Evolutionary conservation across 2,329 filamentous ascomycete species (phyloP), one percentile per base, ranked within the genome.

Genomic region (Pleoardoris graminearum): DNA sequence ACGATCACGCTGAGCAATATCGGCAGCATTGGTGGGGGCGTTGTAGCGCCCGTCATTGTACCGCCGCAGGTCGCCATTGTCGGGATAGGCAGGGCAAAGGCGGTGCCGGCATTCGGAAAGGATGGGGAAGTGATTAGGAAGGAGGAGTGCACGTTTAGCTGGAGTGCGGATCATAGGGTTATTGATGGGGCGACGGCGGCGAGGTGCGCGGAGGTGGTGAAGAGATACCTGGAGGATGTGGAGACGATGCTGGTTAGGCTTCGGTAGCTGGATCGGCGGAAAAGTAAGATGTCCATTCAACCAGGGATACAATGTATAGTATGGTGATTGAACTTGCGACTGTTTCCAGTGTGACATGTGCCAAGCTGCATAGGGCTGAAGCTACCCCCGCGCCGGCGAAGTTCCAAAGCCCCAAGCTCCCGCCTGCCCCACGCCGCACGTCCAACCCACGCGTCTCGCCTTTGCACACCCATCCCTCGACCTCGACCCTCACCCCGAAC

Each of bases 1-100:
- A 97, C 94, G 1, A 93, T 99, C 66, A 97, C 94, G 0, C 85
- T 99, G 44, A 96, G 91, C 64, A 99, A 99, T 72, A 96, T 99
- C 63, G 94, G 94, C 39, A 96, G 86, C 63, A 91, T 99, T 39
- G 94, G 94, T 49, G 94, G 94, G 23, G 94, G 90, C 1, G 96
- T 96, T 64, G 86, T 97, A 41, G 87, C 88, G 25, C 94, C 94
- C 1, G 89, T 99, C 44, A 90, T 99, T 63, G 90, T 96, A 41
- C 88, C 91, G 57, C 88, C 85, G 36, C 92, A 97, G 75, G 89
- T 97, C 8, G 91, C 90, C 7, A 99, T 99, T 68, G 75, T 99
- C 23, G 94, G 93, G 10, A 81, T 99, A 25, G 94, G 94, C 4
- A 85, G 89, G 61, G 85, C 91, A 72, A 88, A 87, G 63, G 82